Conservation (phyloP, 1,284 basidiomycete genomes). For the Sporisorium graminicola region DNA sequence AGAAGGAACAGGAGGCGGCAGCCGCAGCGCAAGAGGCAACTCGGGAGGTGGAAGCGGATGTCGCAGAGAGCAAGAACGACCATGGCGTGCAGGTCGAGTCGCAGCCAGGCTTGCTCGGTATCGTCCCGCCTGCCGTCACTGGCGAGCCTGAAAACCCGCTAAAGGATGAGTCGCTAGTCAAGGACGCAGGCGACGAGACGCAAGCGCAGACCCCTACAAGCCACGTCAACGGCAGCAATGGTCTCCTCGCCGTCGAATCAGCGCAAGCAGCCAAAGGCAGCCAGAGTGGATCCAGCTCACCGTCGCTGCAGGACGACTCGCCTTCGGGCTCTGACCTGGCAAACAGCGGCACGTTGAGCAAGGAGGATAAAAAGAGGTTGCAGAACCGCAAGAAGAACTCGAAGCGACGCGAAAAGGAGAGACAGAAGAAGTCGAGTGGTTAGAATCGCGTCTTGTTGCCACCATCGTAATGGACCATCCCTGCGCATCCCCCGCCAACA, state of each 20-base stretch:
- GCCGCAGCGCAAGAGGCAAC: constrained; percentile 32
- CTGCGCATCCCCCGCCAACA: background rate
- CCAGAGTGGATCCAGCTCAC: constrained; percentile 31
- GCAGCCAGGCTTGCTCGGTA: constrained; percentile 43
- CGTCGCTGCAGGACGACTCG: constrained; percentile 33
- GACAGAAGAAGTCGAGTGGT: constrained; percentile 31
- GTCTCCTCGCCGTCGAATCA: constrained; percentile 11
- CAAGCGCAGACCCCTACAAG: constrained; percentile 8
- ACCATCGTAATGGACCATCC: background rate
- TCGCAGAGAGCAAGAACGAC: constrained; percentile 5
- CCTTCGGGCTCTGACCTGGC: constrained; percentile 41
- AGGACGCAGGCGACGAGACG: constrained; percentile 1
- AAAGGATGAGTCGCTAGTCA: constrained; percentile 2
- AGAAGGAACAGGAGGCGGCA: constrained; percentile 64
- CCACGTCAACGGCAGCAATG: constrained; percentile 10
- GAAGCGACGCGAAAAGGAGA: constrained; percentile 49
- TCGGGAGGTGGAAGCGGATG: constrained; percentile 9
- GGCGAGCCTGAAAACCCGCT: constrained; percentile 46
- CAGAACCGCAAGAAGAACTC: constrained; percentile 52
- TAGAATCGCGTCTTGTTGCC: background rate
- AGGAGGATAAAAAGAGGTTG: constrained; percentile 45
- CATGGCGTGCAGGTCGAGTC: constrained; percentile 4
- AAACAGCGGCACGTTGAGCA: constrained; percentile 35
- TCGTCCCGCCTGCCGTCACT: constrained; percentile 43
- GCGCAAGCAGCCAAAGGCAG: constrained; percentile 1